Conservation (phyloP, 495 filamentous ascomycete genomes). For the Lentithecium fluviatile region DNA sequence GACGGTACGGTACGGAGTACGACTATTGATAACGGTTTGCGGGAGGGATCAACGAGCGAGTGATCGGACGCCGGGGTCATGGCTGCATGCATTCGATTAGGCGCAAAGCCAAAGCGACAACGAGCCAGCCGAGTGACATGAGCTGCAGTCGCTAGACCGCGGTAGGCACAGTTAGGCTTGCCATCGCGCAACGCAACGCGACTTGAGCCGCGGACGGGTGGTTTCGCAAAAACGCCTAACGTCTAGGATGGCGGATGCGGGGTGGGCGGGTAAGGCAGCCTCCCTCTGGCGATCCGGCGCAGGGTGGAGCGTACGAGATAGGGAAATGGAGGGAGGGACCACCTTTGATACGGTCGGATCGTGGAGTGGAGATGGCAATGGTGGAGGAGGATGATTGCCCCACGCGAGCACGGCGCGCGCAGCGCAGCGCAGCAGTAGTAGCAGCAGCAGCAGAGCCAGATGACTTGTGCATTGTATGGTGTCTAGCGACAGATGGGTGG, state of each 20-base stretch:
- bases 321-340: not conserved
- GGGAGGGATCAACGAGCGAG: conserved; percentile 20
- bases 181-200: not conserved
- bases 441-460: too few relatives aligned
- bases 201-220: not conserved
- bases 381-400: conserved; percentile 11
- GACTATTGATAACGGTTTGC: conserved; percentile 27
- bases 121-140: too few relatives aligned
- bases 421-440: too few relatives aligned
- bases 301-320: conserved; percentile 2
- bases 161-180: too few relatives aligned
- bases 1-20: too few relatives aligned
- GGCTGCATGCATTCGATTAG: not conserved
- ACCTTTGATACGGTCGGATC: too few relatives aligned
- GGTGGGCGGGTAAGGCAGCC: conserved; percentile 9
- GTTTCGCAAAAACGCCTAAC: not conserved
- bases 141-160: too few relatives aligned
- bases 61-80: not conserved
- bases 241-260: not conserved
- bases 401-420: conserved; percentile 1
- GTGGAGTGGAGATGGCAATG: too few relatives aligned
- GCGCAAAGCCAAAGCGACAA: too few relatives aligned
- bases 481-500: too few relatives aligned
- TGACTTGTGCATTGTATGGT: too few relatives aligned
- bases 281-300: not conserved